Conservation (phyloP, 2,329 filamentous ascomycete genomes). For the Didymella exigua region DNA sequence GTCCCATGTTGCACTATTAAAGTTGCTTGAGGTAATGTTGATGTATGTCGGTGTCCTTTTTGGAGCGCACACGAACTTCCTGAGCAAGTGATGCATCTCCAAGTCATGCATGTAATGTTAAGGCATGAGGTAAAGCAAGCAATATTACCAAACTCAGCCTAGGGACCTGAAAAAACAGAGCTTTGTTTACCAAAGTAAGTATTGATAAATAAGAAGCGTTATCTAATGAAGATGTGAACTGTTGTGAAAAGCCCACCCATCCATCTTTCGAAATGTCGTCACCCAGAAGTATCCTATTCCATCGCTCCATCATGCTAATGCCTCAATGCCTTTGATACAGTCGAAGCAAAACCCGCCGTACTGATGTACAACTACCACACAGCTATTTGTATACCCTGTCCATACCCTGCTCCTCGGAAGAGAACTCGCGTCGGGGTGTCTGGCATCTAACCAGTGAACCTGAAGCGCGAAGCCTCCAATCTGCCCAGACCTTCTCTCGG, state of each 20-base stretch:
- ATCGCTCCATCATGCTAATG: slow-evolving; percentile 19
- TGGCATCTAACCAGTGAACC: slow-evolving; percentile 61
- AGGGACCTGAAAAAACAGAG: too few species aligned
- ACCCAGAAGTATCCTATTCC: slow-evolving; percentile 18
- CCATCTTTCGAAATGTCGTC: slow-evolving; percentile 9
- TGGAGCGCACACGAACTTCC: background rate
- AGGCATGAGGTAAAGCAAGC: background rate
- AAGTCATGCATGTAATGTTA: background rate
- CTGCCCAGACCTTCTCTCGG: slow-evolving; percentile 88
- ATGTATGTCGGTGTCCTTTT: background rate
- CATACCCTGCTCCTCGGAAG: background rate
- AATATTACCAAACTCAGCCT: background rate
- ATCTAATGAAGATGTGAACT: slow-evolving; percentile 6
- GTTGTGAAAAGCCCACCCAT: background rate
- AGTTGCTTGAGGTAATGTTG: background rate
- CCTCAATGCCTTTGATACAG: slow-evolving; percentile 13
- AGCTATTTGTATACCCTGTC: background rate
- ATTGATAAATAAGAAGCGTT: slow-evolving; percentile 8
- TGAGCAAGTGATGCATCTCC: background rate
- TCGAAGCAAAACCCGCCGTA: slow-evolving; percentile 1
- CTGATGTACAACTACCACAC: slow-evolving; percentile 11
- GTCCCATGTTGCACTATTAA: background rate
- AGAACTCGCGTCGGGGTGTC: slow-evolving; percentile 5
- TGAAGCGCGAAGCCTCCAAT: slow-evolving; percentile 84
- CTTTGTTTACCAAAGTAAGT: background rate